Evolutionary conservation across 2,329 filamentous ascomycete genomes (phyloP).

Genomic region (Fusarium nanum): DNA sequence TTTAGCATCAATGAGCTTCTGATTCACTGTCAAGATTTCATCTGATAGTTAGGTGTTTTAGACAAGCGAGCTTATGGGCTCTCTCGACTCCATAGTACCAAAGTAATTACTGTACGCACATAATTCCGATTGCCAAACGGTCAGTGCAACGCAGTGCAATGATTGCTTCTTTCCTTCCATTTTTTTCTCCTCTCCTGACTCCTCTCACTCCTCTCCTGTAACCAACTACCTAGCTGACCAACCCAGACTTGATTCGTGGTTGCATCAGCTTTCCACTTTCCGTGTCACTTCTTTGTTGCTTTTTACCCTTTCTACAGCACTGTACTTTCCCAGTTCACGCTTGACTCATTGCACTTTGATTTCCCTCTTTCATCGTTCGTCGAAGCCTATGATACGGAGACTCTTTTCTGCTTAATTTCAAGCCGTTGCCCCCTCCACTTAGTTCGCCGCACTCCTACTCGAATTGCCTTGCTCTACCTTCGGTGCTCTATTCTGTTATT

Average conservation of each 20-base stretch:
- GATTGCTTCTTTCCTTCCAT: neutral
- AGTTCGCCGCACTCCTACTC: neutral
- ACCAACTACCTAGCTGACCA: neutral
- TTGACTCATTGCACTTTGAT: neutral
- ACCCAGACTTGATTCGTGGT: neutral
- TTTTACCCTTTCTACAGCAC: neutral
- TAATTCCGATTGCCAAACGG: neutral
- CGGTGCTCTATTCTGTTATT: neutral
- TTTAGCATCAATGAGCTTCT: neutral
- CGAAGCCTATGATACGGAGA: neutral
- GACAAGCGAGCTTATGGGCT: neutral
- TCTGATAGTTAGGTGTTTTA: neutral
- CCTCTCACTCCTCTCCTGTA: neutral
- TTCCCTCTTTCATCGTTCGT: neutral
- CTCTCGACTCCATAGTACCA: neutral
- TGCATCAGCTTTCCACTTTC: neutral
- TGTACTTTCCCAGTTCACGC: neutral
- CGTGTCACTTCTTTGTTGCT: neutral
- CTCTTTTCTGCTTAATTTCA: neutral
- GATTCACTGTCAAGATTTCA: neutral
- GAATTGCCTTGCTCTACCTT: neutral
- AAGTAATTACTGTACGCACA: neutral
- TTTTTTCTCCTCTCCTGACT: neutral
- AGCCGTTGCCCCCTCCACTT: conserved; percentile 3
- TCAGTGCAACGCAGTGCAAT: neutral